Evolutionary conservation across 208 protist genomes (phyloP).

Genomic region (Wallacemonas sp.): DNA sequence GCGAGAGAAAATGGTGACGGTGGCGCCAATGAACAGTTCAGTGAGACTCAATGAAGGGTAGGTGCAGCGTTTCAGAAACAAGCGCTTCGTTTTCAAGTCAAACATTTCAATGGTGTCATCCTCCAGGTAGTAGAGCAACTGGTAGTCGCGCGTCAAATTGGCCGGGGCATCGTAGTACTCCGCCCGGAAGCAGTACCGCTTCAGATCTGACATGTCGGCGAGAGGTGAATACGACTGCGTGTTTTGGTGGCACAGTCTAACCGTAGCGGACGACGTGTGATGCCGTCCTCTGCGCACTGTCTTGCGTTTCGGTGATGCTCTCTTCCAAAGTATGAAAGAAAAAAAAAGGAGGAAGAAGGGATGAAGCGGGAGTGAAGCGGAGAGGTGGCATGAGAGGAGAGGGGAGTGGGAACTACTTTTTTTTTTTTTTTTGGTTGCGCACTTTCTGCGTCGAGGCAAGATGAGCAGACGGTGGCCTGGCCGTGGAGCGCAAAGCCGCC

Average conservation of each 20-base stretch:
- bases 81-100: slow-evolving; percentile 89
- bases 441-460: too few species aligned
- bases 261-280: too few species aligned
- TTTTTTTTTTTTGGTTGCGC: too few species aligned
- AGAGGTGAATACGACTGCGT: too few species aligned
- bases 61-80: slow-evolving; percentile 93
- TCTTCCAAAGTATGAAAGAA: slow-evolving; percentile 6
- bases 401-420: too few species aligned
- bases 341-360: slow-evolving; percentile 17
- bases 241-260: too few species aligned
- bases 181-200: slow-evolving; percentile 80
- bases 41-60: slow-evolving; percentile 80
- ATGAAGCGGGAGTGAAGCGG: slow-evolving; percentile 18
- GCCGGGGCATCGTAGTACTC: slow-evolving; percentile 93
- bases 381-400: slow-evolving; percentile 4
- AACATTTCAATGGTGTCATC: slow-evolving; percentile 96
- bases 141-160: slow-evolving; percentile 85
- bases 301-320: too few species aligned
- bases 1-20: slow-evolving; percentile 92
- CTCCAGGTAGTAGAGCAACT: slow-evolving; percentile 88
- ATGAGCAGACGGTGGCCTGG: too few species aligned
- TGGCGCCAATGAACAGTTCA: slow-evolving; percentile 92
- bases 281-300: too few species aligned
- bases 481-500: too few species aligned
- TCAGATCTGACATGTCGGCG: slow-evolving; percentile 54